Evolutionary conservation across 306 rosid genomes (phyloP).

Genomic region (Vigna radiata): DNA sequence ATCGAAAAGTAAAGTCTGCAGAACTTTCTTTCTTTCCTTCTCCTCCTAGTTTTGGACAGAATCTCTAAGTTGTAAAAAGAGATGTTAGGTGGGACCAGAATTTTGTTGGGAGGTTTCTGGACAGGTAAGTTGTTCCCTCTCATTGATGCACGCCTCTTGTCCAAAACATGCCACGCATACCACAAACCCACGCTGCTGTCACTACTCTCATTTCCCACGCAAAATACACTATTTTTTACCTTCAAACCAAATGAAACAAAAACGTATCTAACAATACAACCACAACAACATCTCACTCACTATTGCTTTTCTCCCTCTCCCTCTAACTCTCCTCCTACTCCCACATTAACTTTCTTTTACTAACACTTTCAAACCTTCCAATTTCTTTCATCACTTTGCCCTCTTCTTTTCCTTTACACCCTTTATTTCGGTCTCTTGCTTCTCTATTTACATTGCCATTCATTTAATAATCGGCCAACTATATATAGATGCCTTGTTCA

Average conservation of each 20-base stretch:
- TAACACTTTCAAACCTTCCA: not conserved
- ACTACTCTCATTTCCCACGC: constrained; percentile 51
- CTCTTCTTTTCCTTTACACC: not conserved
- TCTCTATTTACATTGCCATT: no score
- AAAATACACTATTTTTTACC: constrained; percentile 8
- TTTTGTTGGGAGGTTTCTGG: constrained; percentile 49
- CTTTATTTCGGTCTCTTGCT: no score
- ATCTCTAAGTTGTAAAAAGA: constrained; percentile 24
- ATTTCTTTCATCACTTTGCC: not conserved
- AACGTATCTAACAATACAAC: constrained; percentile 27
- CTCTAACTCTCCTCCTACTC: no score
- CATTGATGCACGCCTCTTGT: constrained; percentile 48
- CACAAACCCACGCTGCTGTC: constrained; percentile 24
- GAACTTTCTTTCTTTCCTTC: not conserved
- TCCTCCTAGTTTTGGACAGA: not conserved
- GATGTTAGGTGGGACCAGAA: constrained; percentile 33
- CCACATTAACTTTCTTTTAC: not conserved
- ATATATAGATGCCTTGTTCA: no score
- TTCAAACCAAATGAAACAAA: constrained; percentile 28
- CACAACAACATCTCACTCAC: not conserved
- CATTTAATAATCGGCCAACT: no score
- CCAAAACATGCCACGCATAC: constrained; percentile 42
- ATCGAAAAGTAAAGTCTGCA: constrained; percentile 41
- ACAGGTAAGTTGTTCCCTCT: constrained; percentile 54
- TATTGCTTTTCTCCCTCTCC: no score